phyloP scores from a whole-genome alignment of 345 rosid genomes.

The Citrus reticulata region DNA sequence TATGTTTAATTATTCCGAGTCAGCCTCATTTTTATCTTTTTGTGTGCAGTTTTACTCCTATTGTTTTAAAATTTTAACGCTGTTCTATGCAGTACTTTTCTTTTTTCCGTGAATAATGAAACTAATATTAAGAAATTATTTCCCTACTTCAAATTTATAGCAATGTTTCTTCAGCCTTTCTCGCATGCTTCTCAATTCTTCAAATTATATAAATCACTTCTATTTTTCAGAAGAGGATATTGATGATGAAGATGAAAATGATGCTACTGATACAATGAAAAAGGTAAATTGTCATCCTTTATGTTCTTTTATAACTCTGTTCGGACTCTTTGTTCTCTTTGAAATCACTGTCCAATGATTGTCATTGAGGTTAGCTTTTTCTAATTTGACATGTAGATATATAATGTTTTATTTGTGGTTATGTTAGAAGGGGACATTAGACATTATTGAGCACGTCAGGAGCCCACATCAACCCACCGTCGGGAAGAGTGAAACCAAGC shows the following conservation, averaged over 20 bases:
- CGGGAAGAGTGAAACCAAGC: conserved; percentile 48
- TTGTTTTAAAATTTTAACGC: not conserved
- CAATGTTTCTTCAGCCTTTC: not conserved
- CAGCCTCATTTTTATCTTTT: not conserved
- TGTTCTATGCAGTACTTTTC: not conserved
- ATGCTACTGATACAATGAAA: conserved; percentile 27
- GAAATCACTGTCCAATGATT: not conserved
- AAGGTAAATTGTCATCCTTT: conserved; percentile 22
- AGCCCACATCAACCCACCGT: conserved; percentile 26
- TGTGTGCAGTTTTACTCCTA: not conserved
- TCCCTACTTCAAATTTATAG: not conserved
- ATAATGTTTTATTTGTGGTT: conserved; percentile 1
- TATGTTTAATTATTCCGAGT: not conserved
- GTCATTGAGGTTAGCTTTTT: not conserved
- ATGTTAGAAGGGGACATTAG: conserved; percentile 19
- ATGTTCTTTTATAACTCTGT: not conserved
- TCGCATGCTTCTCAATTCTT: not conserved
- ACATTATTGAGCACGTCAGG: conserved; percentile 4
- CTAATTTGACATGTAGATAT: too few relatives aligned
- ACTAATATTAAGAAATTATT: not conserved
- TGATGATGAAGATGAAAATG: conserved; percentile 22
- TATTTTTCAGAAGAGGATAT: conserved; percentile 42
- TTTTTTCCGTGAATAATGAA: not conserved
- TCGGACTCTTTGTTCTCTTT: not conserved
- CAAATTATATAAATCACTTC: not conserved